Base-by-base conservation (phyloP, 2,329 filamentous ascomycete genomes). In the Claviceps paspali region DNA sequence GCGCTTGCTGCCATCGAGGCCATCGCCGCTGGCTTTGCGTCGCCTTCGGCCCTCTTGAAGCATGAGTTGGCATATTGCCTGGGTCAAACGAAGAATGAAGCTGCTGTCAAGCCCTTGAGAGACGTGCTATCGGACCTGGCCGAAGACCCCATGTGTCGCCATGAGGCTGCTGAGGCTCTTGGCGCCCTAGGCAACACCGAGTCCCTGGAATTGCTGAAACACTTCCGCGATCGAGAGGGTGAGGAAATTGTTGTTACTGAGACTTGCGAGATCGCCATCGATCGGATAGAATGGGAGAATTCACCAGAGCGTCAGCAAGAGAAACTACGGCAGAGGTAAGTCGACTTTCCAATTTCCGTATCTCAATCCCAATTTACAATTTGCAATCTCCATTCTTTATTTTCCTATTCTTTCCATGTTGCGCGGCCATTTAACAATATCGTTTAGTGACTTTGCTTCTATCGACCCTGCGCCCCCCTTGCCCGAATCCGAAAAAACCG, bases 1-100 rank as follows among this genome's bases (percentile, higher is more conserved):
- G 59, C 64, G 23, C 43, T 53, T 34, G 65, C 65, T 8, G 73
- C 76, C 35, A 73, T 81, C 47, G 69, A 78, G 39, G 87, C 91
- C 29, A 98, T 98, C 49, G 86, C 88, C 2, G 85, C 86, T 6
- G 88, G 70, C 2, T 91, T 98, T 49, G 52, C 66, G 0, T 93
- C 88, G 3, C 78, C 82, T 0, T 96, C 88, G 4, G 88, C 85
- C 3, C 70, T 96, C 7, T 67, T 96, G 33, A 96, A 96, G 65
- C 91, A 98, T 59, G 91, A 98, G 57, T 70, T 98, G 34, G 91
- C 91, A 19, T 98, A 98, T 64, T 98, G 91, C 54, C 72, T 98
- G 2, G 91, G 91, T 6, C 91, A 98, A 62, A 88, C 83, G 2
- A 77, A 77, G 40, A 85, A 94, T 53, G 60, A 69, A 35, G 77